Conservation (phyloP, 805 yeast species). For the Monosporozyma unispora region DNA sequence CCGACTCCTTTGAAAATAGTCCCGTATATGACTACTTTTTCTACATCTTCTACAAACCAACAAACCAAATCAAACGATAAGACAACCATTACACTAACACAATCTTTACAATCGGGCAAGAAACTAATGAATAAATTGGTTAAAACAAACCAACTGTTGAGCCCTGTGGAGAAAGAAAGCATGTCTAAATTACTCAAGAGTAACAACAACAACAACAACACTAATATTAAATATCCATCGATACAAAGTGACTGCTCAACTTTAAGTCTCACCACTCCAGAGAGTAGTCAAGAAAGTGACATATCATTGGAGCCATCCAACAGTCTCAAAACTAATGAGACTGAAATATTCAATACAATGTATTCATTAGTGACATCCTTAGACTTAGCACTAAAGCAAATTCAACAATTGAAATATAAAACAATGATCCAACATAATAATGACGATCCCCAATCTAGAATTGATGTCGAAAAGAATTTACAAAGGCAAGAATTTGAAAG, state of each 20-base stretch:
- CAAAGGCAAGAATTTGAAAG: constrained; percentile 29
- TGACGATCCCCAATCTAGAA: constrained; percentile 17
- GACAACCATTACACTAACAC: neutral
- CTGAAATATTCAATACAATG: constrained; percentile 6
- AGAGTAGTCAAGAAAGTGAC: neutral
- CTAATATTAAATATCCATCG: neutral
- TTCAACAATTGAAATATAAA: constrained; percentile 30
- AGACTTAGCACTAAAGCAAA: constrained; percentile 21
- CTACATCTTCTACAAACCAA: neutral
- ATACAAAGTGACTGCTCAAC: neutral
- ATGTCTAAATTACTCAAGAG: neutral
- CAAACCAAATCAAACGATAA: neutral
- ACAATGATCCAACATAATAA: constrained; percentile 32
- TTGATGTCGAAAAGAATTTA: constrained; percentile 23
- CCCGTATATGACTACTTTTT: neutral
- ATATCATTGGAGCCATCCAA: neutral
- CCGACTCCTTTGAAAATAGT: neutral
- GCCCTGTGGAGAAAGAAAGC: constrained; percentile 8
- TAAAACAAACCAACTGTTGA: constrained; percentile 4
- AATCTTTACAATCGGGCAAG: constrained; percentile 1
- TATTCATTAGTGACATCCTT: constrained; percentile 16
- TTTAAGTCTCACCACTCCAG: neutral
- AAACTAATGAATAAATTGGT: constrained; percentile 6
- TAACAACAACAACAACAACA: neutral
- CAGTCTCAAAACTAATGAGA: neutral